Evolutionary conservation across 345 rosid species (phyloP).

Genomic region (Corymbia maculata): DNA sequence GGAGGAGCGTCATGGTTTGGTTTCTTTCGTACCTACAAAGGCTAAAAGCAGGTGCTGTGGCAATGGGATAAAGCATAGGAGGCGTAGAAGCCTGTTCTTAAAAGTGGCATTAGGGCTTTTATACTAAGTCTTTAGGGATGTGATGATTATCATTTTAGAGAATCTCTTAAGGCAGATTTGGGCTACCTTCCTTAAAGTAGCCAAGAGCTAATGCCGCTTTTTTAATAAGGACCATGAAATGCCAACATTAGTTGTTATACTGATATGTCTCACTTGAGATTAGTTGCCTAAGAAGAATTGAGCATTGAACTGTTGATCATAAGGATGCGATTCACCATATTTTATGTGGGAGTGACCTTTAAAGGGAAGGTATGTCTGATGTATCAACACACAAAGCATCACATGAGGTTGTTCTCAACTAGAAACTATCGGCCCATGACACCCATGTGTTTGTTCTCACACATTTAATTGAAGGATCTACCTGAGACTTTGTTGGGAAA

Average conservation of each 20-base stretch:
- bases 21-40: background rate
- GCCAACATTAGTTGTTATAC: background rate
- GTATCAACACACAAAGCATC: too few species aligned
- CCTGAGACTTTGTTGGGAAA: too few species aligned
- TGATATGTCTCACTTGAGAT: background rate
- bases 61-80: background rate
- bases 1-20: background rate
- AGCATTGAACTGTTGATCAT: too few species aligned
- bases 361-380: too few species aligned
- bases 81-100: background rate
- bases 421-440: too few species aligned
- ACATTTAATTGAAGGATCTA: too few species aligned
- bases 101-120: background rate
- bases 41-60: background rate
- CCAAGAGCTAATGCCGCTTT: background rate
- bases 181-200: background rate
- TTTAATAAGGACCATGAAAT: background rate
- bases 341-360: too few species aligned
- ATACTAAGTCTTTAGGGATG: background rate
- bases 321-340: too few species aligned
- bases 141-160: background rate
- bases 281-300: too few species aligned
- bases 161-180: background rate
- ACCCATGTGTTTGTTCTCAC: too few species aligned
- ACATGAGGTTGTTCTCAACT: too few species aligned